Base-by-base conservation (phyloP, 2,329 filamentous ascomycete species). In the Fonsecaea erecta region DNA sequence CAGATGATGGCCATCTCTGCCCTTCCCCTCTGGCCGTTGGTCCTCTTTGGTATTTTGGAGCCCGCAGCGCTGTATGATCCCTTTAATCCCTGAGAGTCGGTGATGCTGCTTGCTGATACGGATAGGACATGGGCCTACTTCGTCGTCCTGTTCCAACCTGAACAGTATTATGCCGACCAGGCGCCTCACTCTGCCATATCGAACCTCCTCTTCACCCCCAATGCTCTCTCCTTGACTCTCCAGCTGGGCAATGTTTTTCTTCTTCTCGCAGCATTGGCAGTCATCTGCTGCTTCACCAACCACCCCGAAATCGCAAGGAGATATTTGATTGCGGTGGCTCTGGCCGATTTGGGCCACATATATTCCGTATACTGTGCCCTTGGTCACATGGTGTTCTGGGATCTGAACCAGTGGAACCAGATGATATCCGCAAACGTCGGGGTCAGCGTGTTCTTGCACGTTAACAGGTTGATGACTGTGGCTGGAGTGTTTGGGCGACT, bases 361-460 rank as follows among this genome's bases (percentile, higher is more conserved):
- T 85, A 81, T 56, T 81, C 88, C 66, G 89, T 85, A 16, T 86
- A 84, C 64, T 77, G 79, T 71, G 83, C 81, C 6, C 80, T 92
- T 68, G 89, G 87, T 8, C 80, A 79, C 73, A 80, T 84, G 9
- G 78, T 77, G 35, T 81, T 85, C 53, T 67, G 84, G 52, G 82
- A 86, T 69, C 76, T 89, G 11, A 76, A 72, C 3, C 77, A 75
- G 24, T 92, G 90, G 90, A 92, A 91, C 74, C 79, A 83, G 35
- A 84, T 89, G 80, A 84, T 87, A n/a, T 90, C 87, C 86, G 90
- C 90, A 2, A 92, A 92, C 72, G 81, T 93, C 67, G 88, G 84
- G 7, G 82, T 83, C 56, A 91, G 89, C 28, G 84, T 76, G 0
- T 85, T 86, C 60, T 77, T 90, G 32, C 86, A 86, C 61, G 60